Conservation (phyloP, 257 asterid species). For the Solanum paucissectum region DNA sequence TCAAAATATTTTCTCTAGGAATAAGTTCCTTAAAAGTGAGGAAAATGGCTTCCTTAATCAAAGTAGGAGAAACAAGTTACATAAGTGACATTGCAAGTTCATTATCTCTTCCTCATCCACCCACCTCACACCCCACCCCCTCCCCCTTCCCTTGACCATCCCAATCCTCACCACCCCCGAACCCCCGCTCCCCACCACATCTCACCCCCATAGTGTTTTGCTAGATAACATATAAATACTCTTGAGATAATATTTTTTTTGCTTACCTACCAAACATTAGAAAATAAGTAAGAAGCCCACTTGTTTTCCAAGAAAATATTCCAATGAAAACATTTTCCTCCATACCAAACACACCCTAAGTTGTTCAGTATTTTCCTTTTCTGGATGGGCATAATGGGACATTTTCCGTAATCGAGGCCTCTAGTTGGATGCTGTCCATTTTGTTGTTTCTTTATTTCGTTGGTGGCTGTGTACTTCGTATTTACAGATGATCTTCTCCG, state of each 20-base stretch:
- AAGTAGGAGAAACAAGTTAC: neutral
- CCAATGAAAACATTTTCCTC: neutral
- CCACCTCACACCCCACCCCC: neutral
- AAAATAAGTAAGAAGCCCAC: neutral
- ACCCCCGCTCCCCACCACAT: neutral
- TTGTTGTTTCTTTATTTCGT: neutral
- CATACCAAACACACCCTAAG: neutral
- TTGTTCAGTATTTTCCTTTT: neutral
- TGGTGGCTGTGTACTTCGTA: neutral
- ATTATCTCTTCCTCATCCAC: neutral
- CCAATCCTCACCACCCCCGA: neutral
- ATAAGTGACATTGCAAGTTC: neutral
- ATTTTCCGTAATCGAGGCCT: neutral
- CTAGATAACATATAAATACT: neutral
- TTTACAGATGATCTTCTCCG: constrained; percentile 6
- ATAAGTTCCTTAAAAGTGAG: neutral
- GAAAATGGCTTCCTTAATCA: neutral
- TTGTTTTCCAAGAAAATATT: neutral
- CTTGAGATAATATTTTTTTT: neutral
- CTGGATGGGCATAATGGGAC: neutral
- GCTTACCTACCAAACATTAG: neutral
- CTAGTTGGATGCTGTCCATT: neutral
- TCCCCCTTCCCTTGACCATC: neutral
- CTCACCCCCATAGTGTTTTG: neutral
- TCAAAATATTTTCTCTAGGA: neutral